Conservation (phyloP, 2,329 filamentous ascomycete species). For the Salinomyces thailandicus region DNA sequence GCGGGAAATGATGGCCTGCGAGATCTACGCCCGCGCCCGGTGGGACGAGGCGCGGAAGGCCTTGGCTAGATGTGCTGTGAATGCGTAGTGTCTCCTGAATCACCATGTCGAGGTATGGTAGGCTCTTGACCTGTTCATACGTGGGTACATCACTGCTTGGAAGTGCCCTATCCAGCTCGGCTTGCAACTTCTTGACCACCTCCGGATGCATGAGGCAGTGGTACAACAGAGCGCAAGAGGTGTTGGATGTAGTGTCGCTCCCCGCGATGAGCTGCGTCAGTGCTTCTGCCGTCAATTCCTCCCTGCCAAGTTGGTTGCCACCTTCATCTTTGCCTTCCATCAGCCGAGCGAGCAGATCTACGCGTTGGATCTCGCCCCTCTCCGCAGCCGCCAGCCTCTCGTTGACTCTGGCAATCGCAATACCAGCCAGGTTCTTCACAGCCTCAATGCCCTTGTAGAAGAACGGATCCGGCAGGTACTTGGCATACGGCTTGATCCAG, state of each 20-base stretch:
- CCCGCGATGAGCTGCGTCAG: conserved; percentile 79
- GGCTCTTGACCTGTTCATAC: conserved; percentile 61
- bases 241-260: conserved; percentile 66
- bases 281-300: conserved; percentile 79
- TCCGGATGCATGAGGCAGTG: conserved; percentile 60
- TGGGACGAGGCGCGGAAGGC: conserved; percentile 67
- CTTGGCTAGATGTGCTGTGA: conserved; percentile 77
- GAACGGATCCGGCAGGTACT: conserved; percentile 48
- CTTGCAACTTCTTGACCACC: conserved; percentile 60
- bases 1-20: conserved; percentile 56
- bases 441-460: conserved; percentile 27
- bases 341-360: conserved; percentile 69
- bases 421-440: conserved; percentile 69
- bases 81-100: conserved; percentile 78
- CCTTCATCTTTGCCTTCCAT: conserved; percentile 79
- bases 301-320: conserved; percentile 61
- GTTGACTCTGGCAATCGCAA: conserved; percentile 73
- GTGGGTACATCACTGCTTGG: conserved; percentile 53
- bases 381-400: conserved; percentile 58
- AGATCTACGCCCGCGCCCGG: conserved; percentile 53
- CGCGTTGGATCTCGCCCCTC: conserved; percentile 47
- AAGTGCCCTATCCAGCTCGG: conserved; percentile 63
- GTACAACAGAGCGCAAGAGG: conserved; percentile 73
- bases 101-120: conserved; percentile 64
- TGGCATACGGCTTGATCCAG: conserved; percentile 65